Percentiles rank a stretch among this genome's conserved stretches.
These are phyloP conservation scores for Beauveria sp. DNA, from an alignment of 2,329 filamentous ascomycete genomes.

Conservation along the genomic window DNA sequence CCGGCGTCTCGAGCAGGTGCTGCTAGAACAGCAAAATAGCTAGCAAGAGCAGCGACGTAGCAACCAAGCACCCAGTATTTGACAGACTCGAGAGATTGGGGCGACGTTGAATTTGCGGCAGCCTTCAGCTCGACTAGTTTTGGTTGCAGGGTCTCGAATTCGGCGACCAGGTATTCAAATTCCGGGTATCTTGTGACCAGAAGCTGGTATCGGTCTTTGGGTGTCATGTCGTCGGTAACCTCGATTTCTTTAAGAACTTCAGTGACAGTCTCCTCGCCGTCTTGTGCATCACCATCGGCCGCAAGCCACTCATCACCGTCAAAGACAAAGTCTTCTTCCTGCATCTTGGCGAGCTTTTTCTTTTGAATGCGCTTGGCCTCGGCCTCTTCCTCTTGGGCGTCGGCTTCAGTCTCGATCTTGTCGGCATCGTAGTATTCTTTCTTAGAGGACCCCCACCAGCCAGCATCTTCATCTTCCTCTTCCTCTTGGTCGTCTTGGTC, in stretches of 20 bases:
- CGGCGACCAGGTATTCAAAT: constrained; percentile 76
- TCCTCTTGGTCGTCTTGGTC: constrained; percentile 47
- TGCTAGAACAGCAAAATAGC: constrained; percentile 93
- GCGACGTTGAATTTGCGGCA: constrained; percentile 44
- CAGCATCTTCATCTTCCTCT: constrained; percentile 45
- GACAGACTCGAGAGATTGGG: constrained; percentile 51
- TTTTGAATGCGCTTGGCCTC: constrained; percentile 84
- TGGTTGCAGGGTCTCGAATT: constrained; percentile 67
- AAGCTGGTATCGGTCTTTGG: constrained; percentile 67
- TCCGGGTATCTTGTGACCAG: constrained; percentile 82
- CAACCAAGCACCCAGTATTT: constrained; percentile 77
- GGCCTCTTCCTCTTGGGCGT: constrained; percentile 81
- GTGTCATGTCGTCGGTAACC: constrained; percentile 70
- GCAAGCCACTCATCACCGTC: constrained; percentile 81
- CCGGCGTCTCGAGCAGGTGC: constrained; percentile 60
- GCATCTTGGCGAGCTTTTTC: constrained; percentile 85
- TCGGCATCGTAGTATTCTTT: constrained; percentile 94
- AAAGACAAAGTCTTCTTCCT: constrained; percentile 86
- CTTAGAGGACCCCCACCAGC: constrained; percentile 80
- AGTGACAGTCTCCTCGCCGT: constrained; percentile 58
- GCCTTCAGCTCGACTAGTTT: constrained; percentile 52
- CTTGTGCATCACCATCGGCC: constrained; percentile 41
- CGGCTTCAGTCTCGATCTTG: constrained; percentile 53
- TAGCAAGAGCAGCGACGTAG: constrained; percentile 77
- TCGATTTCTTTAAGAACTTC: constrained; percentile 81